These are phyloP conservation scores for Chlamydomonas schloesseri DNA, from an alignment of 139 green algal species.

Conservation along the genomic window DNA sequence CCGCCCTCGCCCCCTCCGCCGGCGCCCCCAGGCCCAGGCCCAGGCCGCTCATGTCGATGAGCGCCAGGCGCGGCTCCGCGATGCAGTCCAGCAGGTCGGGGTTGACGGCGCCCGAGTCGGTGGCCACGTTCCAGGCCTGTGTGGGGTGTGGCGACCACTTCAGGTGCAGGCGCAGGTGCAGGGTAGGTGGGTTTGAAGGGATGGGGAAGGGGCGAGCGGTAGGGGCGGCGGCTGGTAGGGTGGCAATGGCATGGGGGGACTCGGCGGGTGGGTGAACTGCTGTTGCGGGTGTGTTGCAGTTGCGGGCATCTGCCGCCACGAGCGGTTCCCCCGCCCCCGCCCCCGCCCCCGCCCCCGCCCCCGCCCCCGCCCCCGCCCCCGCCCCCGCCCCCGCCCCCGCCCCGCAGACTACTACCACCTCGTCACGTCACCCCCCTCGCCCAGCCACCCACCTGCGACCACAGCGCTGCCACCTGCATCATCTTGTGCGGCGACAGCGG, in stretches of 20 bases:
- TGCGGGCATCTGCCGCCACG: too few relatives aligned
- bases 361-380: too few relatives aligned
- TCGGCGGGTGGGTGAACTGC: too few relatives aligned
- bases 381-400: too few relatives aligned
- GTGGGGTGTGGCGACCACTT: neutral
- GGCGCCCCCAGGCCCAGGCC: neutral
- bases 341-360: too few relatives aligned
- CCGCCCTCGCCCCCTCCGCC: neutral
- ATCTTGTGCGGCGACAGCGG: conserved; percentile 27
- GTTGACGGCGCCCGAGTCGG: conserved; percentile 15
- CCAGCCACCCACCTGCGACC: conserved; percentile 13
- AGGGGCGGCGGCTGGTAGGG: too few relatives aligned
- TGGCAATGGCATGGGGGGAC: too few relatives aligned
- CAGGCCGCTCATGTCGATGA: conserved; percentile 17
- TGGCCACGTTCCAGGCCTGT: conserved; percentile 37
- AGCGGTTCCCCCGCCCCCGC: too few relatives aligned
- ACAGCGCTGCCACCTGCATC: conserved; percentile 2
- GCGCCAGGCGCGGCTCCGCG: neutral
- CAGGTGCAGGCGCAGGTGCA: neutral
- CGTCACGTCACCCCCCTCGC: too few relatives aligned
- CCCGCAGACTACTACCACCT: too few relatives aligned
- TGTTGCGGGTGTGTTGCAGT: too few relatives aligned
- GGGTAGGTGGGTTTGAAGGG: neutral
- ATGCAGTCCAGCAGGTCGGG: conserved; percentile 19
- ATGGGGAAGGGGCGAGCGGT: neutral